Conservation (phyloP, 2,329 filamentous ascomycete species). For the Aspergillus sp. region DNA sequence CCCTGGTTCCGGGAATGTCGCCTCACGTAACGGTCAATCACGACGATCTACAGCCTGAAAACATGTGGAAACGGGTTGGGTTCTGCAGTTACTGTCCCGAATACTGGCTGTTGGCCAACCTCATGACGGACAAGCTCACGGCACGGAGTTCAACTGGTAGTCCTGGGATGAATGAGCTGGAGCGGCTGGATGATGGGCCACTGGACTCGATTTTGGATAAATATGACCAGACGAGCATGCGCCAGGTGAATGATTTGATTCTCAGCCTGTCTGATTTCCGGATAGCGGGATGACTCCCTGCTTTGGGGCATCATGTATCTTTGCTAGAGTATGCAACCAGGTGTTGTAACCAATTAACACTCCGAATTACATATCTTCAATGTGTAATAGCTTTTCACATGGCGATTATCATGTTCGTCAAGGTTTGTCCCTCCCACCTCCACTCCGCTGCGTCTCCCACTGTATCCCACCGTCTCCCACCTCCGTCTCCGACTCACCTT, state of each 20-base stretch:
- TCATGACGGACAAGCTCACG: constrained; percentile 15
- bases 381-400: not conserved
- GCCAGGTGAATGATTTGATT: constrained; percentile 42
- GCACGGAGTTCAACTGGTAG: not conserved
- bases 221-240: constrained; percentile 44
- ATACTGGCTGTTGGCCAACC: constrained; percentile 38
- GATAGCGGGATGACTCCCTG: constrained; percentile 6
- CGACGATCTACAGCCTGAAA: constrained; percentile 15
- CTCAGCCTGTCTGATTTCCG: constrained; percentile 28
- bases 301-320: not conserved
- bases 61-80: constrained; percentile 37
- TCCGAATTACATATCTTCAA: not conserved
- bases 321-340: not conserved
- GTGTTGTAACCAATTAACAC: not conserved
- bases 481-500: constrained; percentile 6
- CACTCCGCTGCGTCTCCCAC: not conserved
- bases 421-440: not conserved
- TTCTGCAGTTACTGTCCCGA: constrained; percentile 35
- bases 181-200: not conserved
- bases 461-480: constrained; percentile 2
- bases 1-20: not conserved
- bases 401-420: not conserved
- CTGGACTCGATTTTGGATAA: constrained; percentile 33
- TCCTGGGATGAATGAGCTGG: constrained; percentile 13
- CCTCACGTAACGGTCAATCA: constrained; percentile 14